A percentile compares a stretch with the other conserved stretches of the same genome.
These are phyloP conservation scores for Hirschioporus abietinus DNA, from an alignment of 768 basidiomycete species.

Conservation along the genomic window DNA sequence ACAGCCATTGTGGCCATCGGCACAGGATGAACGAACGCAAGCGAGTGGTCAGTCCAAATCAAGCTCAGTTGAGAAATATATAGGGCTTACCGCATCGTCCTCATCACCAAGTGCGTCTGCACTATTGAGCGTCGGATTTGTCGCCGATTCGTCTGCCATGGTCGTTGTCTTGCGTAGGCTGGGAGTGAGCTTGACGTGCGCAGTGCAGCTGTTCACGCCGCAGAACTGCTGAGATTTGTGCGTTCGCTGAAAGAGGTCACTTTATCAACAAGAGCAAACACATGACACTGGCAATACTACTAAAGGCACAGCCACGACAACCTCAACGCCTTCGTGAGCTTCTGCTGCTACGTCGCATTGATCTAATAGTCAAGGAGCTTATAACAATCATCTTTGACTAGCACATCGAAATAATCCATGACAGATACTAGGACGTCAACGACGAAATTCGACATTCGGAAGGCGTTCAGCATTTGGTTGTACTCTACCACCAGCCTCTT, in stretches of 20 bases:
- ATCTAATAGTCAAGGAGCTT: too few relatives aligned
- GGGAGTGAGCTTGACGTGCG: neutral
- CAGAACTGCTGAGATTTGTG: neutral
- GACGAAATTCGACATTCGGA: too few relatives aligned
- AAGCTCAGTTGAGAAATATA: neutral
- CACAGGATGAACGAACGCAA: neutral
- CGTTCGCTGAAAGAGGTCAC: neutral
- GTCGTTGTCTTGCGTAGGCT: neutral
- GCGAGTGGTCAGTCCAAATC: neutral
- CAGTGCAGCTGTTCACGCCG: neutral
- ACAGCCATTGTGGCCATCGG: neutral
- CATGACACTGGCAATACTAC: neutral
- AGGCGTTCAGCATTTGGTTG: too few relatives aligned
- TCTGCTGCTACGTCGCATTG: too few relatives aligned
- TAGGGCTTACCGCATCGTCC: constrained; percentile 1
- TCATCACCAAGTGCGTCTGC: neutral
- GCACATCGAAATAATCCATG: too few relatives aligned
- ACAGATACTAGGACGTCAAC: too few relatives aligned
- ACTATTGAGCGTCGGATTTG: neutral
- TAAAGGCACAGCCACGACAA: too few relatives aligned
- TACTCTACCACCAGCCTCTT: too few relatives aligned
- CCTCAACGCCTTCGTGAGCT: too few relatives aligned
- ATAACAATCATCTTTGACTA: too few relatives aligned
- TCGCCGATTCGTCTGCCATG: constrained; percentile 4
- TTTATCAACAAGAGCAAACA: neutral